Evolutionary conservation across 1,284 basidiomycete species (phyloP).

Genomic region (Singerocomus inundabilis): DNA sequence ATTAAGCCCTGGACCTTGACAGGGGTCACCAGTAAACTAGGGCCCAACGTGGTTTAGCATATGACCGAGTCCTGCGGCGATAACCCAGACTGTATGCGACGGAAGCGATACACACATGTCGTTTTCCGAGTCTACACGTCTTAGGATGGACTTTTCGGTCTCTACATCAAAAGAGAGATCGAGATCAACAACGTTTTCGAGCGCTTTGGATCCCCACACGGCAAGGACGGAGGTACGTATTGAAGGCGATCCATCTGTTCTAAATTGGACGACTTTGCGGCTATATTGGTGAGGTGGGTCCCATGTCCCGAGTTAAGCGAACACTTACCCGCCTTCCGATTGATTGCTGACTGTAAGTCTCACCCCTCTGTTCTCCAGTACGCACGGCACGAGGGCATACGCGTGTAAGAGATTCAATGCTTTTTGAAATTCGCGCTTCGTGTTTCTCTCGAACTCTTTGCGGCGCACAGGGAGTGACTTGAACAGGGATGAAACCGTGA

Average conservation of each 20-base stretch:
- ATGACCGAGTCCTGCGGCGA: not conserved
- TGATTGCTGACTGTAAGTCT: conserved; percentile 78
- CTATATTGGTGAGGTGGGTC: conserved; percentile 38
- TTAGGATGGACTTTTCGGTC: conserved; percentile 50
- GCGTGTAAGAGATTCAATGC: conserved; percentile 80
- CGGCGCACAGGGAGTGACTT: conserved; percentile 83
- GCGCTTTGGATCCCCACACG: conserved; percentile 83
- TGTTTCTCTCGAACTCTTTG: conserved; percentile 89
- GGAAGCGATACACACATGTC: conserved; percentile 16
- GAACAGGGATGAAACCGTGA: conserved; percentile 77
- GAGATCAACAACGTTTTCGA: conserved; percentile 75
- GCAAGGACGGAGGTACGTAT: conserved; percentile 68
- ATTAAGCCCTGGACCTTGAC: conserved; percentile 74
- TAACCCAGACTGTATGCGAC: not conserved
- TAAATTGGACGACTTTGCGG: conserved; percentile 70
- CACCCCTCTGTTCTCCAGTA: conserved; percentile 56
- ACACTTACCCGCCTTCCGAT: conserved; percentile 66
- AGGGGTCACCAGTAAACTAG: conserved; percentile 35
- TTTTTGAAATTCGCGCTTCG: conserved; percentile 90
- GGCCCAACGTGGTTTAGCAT: not conserved
- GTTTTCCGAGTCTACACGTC: conserved; percentile 16
- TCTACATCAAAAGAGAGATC: conserved; percentile 71
- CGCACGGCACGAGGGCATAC: conserved; percentile 86
- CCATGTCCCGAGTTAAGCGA: not conserved
- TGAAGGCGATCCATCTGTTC: conserved; percentile 66